A percentile compares a stretch with the other conserved stretches of the same genome.
phyloP scores from a whole-genome alignment of 2,329 filamentous ascomycete genomes.

The Penicillium sp. region DNA sequence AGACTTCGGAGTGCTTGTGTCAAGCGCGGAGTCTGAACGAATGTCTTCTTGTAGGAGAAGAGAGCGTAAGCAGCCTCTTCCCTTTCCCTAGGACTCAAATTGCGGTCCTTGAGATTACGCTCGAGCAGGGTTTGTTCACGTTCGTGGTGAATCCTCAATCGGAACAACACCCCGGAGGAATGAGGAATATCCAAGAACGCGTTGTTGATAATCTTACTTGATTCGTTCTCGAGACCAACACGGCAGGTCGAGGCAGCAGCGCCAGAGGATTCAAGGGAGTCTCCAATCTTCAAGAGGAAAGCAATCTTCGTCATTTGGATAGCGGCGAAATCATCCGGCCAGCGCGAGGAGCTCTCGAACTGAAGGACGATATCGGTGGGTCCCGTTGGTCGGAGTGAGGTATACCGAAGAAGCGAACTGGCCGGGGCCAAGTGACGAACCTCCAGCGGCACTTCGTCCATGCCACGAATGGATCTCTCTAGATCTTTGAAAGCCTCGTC shows the following conservation, averaged over 20 bases:
- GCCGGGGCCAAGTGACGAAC: constrained; percentile 74
- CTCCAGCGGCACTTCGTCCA: constrained; percentile 83
- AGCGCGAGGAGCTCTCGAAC: constrained; percentile 88
- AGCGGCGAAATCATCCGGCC: constrained; percentile 86
- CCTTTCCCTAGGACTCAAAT: constrained; percentile 59
- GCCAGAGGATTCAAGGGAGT: constrained; percentile 63
- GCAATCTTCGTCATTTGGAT: constrained; percentile 94
- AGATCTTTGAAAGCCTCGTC: constrained; percentile 68
- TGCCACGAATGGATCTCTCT: constrained; percentile 69
- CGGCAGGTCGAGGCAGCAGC: constrained; percentile 58
- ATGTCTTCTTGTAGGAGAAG: constrained; percentile 66
- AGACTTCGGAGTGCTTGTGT: constrained; percentile 76
- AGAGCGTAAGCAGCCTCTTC: constrained; percentile 68
- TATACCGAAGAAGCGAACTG: constrained; percentile 68
- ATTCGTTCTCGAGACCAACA: constrained; percentile 75
- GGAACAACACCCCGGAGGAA: constrained; percentile 68
- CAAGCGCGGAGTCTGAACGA: constrained; percentile 69
- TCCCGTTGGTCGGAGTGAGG: constrained; percentile 46
- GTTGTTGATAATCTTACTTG: constrained; percentile 66
- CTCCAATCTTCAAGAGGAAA: constrained; percentile 70
- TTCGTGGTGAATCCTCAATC: constrained; percentile 83
- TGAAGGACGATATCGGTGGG: constrained; percentile 79
- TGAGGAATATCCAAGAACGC: constrained; percentile 80
- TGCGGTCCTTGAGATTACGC: constrained; percentile 71
- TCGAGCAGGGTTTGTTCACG: constrained; percentile 78